Evolutionary conservation across 2,329 filamentous ascomycete species (phyloP).

Genomic region (Pseudogymnoascus sp.): DNA sequence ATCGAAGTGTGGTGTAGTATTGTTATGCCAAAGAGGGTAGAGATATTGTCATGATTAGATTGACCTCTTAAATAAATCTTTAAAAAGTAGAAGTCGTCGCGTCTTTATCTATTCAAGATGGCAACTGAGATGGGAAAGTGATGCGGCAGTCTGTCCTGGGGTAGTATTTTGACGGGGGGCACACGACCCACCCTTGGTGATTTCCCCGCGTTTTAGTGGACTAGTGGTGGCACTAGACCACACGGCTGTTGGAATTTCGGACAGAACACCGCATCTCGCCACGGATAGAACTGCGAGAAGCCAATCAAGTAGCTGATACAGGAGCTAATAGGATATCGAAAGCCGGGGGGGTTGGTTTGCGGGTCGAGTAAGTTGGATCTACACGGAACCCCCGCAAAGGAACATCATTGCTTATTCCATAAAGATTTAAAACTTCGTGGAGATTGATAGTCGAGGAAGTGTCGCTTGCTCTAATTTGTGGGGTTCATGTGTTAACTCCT

Average conservation of each 20-base stretch:
- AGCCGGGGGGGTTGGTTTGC: neutral
- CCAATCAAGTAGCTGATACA: neutral
- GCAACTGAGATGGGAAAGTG: neutral
- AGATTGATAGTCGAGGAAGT: neutral
- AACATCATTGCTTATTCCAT: neutral
- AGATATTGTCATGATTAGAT: neutral
- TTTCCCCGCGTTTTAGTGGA: conserved; percentile 4
- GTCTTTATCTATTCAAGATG: neutral
- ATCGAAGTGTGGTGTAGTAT: neutral
- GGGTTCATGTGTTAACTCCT: neutral
- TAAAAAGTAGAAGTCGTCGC: neutral
- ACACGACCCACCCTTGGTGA: neutral
- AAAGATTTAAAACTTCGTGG: neutral
- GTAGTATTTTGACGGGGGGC: neutral
- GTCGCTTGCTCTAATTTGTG: neutral
- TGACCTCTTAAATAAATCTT: neutral
- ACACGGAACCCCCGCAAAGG: neutral
- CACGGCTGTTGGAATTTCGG: neutral
- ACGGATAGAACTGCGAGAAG: neutral
- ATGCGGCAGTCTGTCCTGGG: neutral
- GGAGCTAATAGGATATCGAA: neutral
- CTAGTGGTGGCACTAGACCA: neutral
- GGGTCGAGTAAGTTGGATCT: neutral
- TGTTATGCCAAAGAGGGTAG: neutral
- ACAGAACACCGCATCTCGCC: neutral